phyloP scores from a whole-genome alignment of 768 basidiomycete species.

The Phylloporus sp. region DNA sequence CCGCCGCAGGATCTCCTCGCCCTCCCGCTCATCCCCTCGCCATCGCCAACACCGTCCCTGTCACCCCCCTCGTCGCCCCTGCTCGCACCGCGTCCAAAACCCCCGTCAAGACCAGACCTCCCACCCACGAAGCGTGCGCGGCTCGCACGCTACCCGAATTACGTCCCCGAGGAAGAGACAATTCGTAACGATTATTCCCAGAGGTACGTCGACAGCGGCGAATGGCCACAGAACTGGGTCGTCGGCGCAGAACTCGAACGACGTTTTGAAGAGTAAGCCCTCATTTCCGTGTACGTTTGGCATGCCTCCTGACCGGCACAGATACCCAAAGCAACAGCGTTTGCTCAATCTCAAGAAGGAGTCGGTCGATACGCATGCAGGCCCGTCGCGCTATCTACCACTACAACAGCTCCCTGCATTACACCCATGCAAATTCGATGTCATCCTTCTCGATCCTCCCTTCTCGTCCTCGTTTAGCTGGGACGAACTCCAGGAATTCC shows the following conservation, averaged over 20 bases:
- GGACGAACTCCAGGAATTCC: slow-evolving; percentile 78
- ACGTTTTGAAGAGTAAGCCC: slow-evolving; percentile 90
- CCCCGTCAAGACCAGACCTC: slow-evolving; percentile 43
- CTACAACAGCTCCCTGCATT: slow-evolving; percentile 53
- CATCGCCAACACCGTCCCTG: slow-evolving; percentile 47
- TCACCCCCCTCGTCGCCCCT: slow-evolving; percentile 48
- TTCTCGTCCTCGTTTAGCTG: slow-evolving; percentile 84
- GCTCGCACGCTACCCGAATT: slow-evolving; percentile 68
- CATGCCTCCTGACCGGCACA: slow-evolving; percentile 28
- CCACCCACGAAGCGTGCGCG: slow-evolving; percentile 75
- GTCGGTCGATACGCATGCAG: slow-evolving; percentile 64
- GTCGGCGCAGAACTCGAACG: slow-evolving; percentile 83
- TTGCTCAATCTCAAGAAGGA: slow-evolving; percentile 79
- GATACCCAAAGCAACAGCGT: slow-evolving; percentile 92
- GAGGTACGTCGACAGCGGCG: slow-evolving; percentile 85
- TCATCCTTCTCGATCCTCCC: slow-evolving; percentile 87
- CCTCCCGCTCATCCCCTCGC: slow-evolving; percentile 56
- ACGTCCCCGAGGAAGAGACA: slow-evolving; percentile 92
- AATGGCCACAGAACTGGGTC: slow-evolving; percentile 94
- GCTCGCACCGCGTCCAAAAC: slow-evolving; percentile 31
- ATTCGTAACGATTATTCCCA: slow-evolving; percentile 94
- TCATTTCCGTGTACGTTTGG: background rate
- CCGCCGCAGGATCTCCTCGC: slow-evolving; percentile 54
- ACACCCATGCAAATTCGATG: slow-evolving; percentile 77
- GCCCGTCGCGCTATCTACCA: slow-evolving; percentile 71